These are phyloP conservation scores for Hemisphaericaspora nanyangensis DNA, from an alignment of 805 yeast species.

Conservation along the genomic window DNA sequence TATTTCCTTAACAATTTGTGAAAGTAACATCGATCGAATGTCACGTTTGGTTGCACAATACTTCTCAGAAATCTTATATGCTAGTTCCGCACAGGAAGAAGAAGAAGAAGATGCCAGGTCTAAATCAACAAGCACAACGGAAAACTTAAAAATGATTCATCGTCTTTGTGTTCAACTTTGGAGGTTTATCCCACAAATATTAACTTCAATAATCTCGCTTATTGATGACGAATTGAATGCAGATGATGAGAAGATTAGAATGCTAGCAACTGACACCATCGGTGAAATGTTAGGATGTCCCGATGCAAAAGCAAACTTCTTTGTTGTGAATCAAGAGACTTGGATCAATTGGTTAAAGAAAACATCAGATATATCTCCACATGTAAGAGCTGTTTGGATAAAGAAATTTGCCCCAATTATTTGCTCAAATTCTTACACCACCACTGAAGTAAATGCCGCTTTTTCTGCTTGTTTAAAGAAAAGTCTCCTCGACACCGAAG, in stretches of 20 bases:
- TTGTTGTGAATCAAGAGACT: slow-evolving; percentile 51
- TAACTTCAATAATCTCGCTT: slow-evolving; percentile 71
- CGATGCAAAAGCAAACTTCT: slow-evolving; percentile 54
- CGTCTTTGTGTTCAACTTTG: slow-evolving; percentile 63
- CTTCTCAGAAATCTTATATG: slow-evolving; percentile 71
- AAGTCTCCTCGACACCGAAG: slow-evolving; percentile 72
- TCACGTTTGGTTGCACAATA: slow-evolving; percentile 74
- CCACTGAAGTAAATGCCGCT: slow-evolving; percentile 42
- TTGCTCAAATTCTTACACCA: slow-evolving; percentile 38
- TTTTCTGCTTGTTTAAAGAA: slow-evolving; percentile 53
- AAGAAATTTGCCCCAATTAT: slow-evolving; percentile 51
- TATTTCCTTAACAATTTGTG: slow-evolving; percentile 65
- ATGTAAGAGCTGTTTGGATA: slow-evolving; percentile 69
- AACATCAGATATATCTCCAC: slow-evolving; percentile 61
- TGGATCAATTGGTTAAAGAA: slow-evolving; percentile 75
- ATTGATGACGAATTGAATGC: slow-evolving; percentile 78
- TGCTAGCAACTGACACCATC: slow-evolving; percentile 67
- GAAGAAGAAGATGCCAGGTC: slow-evolving; percentile 12
- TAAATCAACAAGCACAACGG: slow-evolving; percentile 12
- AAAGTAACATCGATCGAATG: slow-evolving; percentile 65
- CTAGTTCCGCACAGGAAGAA: slow-evolving; percentile 23
- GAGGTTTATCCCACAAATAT: slow-evolving; percentile 71
- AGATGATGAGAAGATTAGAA: slow-evolving; percentile 57
- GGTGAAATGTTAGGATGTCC: slow-evolving; percentile 53
- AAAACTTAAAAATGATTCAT: slow-evolving; percentile 59